Evolutionary conservation across 257 asterid genomes (phyloP).

Genomic region (Ocimum tenuiflorum): DNA sequence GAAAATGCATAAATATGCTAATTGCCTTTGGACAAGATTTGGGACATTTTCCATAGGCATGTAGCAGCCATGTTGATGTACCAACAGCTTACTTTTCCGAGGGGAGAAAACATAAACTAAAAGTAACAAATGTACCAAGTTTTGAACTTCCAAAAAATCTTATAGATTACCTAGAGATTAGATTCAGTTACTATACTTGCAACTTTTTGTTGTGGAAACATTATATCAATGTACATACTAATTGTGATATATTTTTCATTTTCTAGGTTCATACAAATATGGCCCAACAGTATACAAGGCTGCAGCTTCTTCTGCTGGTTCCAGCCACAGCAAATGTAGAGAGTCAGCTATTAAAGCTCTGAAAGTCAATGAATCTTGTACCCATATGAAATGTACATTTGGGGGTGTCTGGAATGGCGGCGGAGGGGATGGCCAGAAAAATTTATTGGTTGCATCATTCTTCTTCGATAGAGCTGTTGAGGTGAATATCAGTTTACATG

Average conservation of each 20-base stretch:
- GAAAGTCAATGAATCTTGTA: conserved; percentile 75
- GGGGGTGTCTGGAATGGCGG: conserved; percentile 99
- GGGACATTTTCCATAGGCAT: no score
- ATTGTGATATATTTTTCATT: conserved; percentile 7
- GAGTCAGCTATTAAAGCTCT: conserved; percentile 65
- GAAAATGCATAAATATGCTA: no score
- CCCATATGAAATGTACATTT: conserved; percentile 94
- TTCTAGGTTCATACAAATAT: conserved; percentile 68
- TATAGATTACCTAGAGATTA: no score
- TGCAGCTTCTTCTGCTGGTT: conserved; percentile 58
- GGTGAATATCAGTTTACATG: conserved; percentile 36
- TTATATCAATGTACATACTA: not conserved
- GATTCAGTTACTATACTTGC: not conserved
- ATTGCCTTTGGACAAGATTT: no score
- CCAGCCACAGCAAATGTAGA: conserved; percentile 66
- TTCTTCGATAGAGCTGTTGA: conserved; percentile 95
- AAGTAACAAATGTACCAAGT: no score
- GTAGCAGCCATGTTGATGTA: no score
- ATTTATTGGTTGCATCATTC: conserved; percentile 87
- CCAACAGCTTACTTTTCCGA: no score
- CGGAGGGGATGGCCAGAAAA: conserved; percentile 94
- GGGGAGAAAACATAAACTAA: no score
- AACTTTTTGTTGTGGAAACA: not conserved
- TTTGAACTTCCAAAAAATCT: no score
- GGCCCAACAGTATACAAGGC: conserved; percentile 55